Evolutionary conservation across 2,329 filamentous ascomycete genomes (phyloP).

Genomic region (Simplicillium sp.): DNA sequence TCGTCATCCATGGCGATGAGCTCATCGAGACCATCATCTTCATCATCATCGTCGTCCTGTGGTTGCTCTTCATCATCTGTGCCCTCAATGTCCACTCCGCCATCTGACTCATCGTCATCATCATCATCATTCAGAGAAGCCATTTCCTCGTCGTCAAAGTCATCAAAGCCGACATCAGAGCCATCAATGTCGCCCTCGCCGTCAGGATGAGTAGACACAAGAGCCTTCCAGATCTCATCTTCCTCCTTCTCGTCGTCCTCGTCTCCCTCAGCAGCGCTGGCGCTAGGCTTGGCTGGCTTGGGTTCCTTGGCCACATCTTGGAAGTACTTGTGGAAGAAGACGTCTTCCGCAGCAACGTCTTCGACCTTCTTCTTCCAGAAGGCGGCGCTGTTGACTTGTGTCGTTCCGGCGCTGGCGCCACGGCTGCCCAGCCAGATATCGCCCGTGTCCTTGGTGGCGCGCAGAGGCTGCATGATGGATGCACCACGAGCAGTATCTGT

Average conservation of each 20-base stretch:
- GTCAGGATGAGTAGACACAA: constrained; percentile 73
- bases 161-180: constrained; percentile 40
- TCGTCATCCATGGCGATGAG: constrained; percentile 28
- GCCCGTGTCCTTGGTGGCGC: constrained; percentile 39
- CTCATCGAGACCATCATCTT: constrained; percentile 19
- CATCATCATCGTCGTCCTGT: constrained; percentile 48
- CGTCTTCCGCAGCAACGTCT: constrained; percentile 82
- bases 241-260: constrained; percentile 52
- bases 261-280: constrained; percentile 39
- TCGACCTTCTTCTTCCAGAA: constrained; percentile 91
- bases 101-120: constrained; percentile 31
- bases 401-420: constrained; percentile 22
- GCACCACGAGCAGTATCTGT: constrained; percentile 59
- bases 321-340: constrained; percentile 99
- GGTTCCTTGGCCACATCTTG: constrained; percentile 56
- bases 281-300: constrained; percentile 47
- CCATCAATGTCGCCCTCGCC: constrained; percentile 39
- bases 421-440: constrained; percentile 48
- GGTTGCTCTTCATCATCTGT: constrained; percentile 17
- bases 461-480: constrained; percentile 94
- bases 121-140: constrained; percentile 36
- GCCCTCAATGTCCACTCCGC: constrained; percentile 33
- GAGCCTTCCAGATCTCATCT: constrained; percentile 84
- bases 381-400: constrained; percentile 66
- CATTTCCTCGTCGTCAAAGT: constrained; percentile 38